Base-by-base conservation (phyloP, 768 basidiomycete species). In the Leccinum subgranulosum region DNA sequence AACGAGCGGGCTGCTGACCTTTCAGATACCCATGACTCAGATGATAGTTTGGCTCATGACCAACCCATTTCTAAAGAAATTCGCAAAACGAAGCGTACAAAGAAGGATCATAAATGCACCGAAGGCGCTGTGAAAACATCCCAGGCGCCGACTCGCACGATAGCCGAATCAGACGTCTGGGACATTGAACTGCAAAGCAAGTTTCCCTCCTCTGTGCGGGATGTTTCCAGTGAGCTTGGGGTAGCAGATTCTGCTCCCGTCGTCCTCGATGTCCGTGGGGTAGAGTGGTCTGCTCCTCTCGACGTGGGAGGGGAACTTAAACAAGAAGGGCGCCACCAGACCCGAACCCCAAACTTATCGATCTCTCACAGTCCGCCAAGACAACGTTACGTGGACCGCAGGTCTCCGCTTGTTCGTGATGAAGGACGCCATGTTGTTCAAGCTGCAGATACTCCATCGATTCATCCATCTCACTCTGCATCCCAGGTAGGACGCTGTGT, bases 401-500 rank as follows among this genome's bases (percentile, higher is more conserved):
- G 33, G 36, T 60, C 64, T 27, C 63, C 62, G 12, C 63, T 58
- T 48, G 64, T 66, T 27, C 34, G 23, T 2, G 50, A 52, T 7
- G 36, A 49, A 19, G 34, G 10, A 34, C 15, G 45, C 33, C 49
- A 49, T 14, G 15, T 31, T 17, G 15, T 31, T 39, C 54, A 33
- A 6, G 57, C 46, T 33, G 50, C 41, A 25, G 60, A 60, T 19
- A 56, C 45, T 50, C 57, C 68, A 1, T 75, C 79, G 31, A 63
- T 80, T 11, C 69, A 71, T 31, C 79, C 84, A 10, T 86, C 80
- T 8, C 77, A 86, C 51, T 86, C 84, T 27, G 84, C 80, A 28
- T 86, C 84, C 28, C 84, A 83, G 62, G 57, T 71, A 43, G 72
- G 66, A 48, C 62, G 53, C 49, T 63, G 63, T 56, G 47, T 23